Evolutionary conservation across 257 asterid genomes (phyloP), one percentile per base, ranked within the genome.

Genomic region (Cruciata laevipes): DNA sequence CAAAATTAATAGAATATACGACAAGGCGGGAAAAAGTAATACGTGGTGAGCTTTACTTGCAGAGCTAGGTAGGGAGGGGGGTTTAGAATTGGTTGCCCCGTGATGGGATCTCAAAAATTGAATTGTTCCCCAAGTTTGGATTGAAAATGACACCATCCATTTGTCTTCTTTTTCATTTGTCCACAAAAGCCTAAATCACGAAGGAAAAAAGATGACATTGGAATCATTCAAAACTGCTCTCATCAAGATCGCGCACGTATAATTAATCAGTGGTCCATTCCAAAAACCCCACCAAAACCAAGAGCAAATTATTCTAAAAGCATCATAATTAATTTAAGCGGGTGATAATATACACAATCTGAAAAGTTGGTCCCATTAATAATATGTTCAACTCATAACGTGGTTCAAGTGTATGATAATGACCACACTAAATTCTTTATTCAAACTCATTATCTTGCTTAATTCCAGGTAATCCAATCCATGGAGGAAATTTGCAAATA

Each of bases 311-410:
- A 59, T 59, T 25, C 65, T 20, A 31, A 60, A 60, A 60, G 65
- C 65, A 60, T 60, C 40, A 17, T 60, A 60, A 60, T 42, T 42
- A n/a, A n/a, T n/a, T n/a, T n/a, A 42, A 42, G 14, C 35, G 40
- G 65, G 31, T 60, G 65, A 60, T 30, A 35, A 60, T 30, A 35
- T 35, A 40, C 65, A 27, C 21, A 60, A 30, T 30, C 42, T 27
- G 65, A 31, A 60, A 60, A 60, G 23, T 30, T 30, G 65, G 65
- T 60, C 65, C 65, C 65, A 31, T 60, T 20, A n/a, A n/a, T n/a
- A n/a, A n/a, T n/a, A 60, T 31, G n/a, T 60, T 42, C 23, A 16
- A 60, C 24, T 60, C 42, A 60, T 16, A 60, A 60, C 65, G 65
- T 60, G 65, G 65, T 60, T 31, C 23, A 17, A 60, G 65, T 13